Evolutionary conservation across 805 yeast genomes (phyloP), one percentile per base, ranked within the genome.

Genomic region (Yarrowia porcina): DNA sequence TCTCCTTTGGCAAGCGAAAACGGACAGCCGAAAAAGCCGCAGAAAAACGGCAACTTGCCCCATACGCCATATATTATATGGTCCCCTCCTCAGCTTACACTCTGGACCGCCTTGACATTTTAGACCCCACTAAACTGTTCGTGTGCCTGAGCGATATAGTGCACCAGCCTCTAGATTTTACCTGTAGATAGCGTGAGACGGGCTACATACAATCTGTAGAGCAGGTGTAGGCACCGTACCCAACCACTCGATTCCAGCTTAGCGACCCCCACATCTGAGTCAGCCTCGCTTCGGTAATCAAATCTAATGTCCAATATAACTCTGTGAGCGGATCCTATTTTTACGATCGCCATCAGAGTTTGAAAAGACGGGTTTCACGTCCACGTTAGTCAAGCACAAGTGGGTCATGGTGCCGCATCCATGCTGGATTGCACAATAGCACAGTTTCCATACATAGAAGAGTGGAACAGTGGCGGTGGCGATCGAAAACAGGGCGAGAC

Each of bases 371-470:
- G 27, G 45, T 41, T 41, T 41, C 45, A 23, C 12, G 15, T 21
- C 45, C 30, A 41, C 45, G 18, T 41, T 41, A 23, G 45, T 15
- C 28, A 41, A 41, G 45, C 45, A 23, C 30, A 41, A 41, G 45
- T 41, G 44, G 44, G 36, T 45, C 52, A 45, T 25, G 12, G 30
- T 45, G 52, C 52, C 27, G 35, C 36, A 45, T 45, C 35, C 25
- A 45, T 45, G 52, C 52, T 13, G 52, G 52, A 28, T 28, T 45
- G 52, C 52, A 45, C 52, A 18, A 45, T 27, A 18, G 52, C 52
- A 13, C 52, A 45, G 35, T 45, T 45, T 45, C 52, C 52, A 45
- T 45, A 45, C 52, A 45, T 45, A 23, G 52, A 45, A 45, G 36
- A 28, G 52, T 28, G 52, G 21, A 12, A 20, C 36, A 45, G 52